Percentiles rank a stretch among this genome's conserved stretches.
These are phyloP conservation scores for Dictyostelium discoideum DNA, from an alignment of 78 protist genomes.

Conservation along the genomic window dicty_2.7 NC_007088.5:3072501-3073000, in stretches of 20 bases:
- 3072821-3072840: neutral
- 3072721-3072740: neutral
- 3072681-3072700: slow-evolving; percentile 6
- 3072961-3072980: slow-evolving; percentile 15
- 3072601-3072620: slow-evolving; percentile 1
- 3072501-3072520: too few relatives aligned
- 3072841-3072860: neutral
- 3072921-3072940: slow-evolving; percentile 6
- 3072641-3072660: neutral
- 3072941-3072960: neutral
- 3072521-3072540: too few relatives aligned
- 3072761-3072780: slow-evolving; percentile 13
- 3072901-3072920: neutral
- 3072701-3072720: neutral
- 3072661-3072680: neutral
- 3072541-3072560: too few relatives aligned
- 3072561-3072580: neutral
- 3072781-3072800: neutral
- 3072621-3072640: slow-evolving; percentile 37
- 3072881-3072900: neutral
- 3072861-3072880: neutral
- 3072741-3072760: neutral
- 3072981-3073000: neutral
- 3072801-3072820: neutral
- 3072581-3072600: neutral